A percentile compares a stretch with the other conserved stretches of the same genome.
Evolutionary conservation across 352 stramenopile species (phyloP).

Genomic region (Pythium plurisporium): DNA sequence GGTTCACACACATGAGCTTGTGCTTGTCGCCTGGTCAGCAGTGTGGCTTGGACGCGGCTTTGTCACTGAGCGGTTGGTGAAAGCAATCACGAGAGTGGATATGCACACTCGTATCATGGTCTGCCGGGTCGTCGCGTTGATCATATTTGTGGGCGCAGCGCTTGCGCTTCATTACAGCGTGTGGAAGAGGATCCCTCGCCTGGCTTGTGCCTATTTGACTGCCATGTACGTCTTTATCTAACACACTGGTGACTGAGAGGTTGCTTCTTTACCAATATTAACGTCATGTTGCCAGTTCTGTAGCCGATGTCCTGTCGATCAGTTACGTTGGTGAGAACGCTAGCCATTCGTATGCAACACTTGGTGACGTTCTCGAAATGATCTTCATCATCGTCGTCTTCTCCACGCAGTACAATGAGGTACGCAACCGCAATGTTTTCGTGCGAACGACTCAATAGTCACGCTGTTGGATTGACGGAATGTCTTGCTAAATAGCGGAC

Average conservation of each 20-base stretch:
- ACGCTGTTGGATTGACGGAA: too few relatives aligned
- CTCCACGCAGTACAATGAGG: conserved; percentile 31
- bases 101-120: neutral
- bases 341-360: neutral
- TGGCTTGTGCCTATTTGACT: neutral
- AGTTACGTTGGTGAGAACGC: neutral
- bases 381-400: conserved; percentile 29
- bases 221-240: neutral
- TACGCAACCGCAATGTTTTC: conserved; percentile 10
- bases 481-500: too few relatives aligned
- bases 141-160: neutral
- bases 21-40: conserved; percentile 22
- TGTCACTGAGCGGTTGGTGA: conserved; percentile 11
- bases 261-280: too few relatives aligned
- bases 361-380: neutral
- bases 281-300: neutral
- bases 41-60: conserved; percentile 40
- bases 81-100: neutral
- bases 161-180: neutral
- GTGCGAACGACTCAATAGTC: too few relatives aligned
- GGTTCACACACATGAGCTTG: conserved; percentile 26
- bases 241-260: too few relatives aligned
- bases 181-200: neutral
- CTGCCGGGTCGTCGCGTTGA: neutral
- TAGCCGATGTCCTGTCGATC: neutral